Evolutionary conservation across 129 eudicot species (phyloP).

Genomic region (Silybum marianum): DNA sequence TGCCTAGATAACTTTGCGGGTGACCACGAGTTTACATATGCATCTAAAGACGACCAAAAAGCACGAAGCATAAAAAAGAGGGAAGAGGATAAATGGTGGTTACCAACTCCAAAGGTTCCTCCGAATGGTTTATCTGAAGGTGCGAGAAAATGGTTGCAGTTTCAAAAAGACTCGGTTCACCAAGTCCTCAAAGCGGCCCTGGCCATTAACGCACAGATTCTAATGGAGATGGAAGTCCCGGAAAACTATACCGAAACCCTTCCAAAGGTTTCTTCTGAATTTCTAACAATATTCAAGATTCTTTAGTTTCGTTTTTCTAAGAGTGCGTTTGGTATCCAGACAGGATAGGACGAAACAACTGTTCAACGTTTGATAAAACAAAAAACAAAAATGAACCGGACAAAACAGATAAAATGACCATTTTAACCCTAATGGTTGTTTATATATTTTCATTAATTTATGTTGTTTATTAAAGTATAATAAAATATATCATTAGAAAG

Average conservation of each 20-base stretch:
- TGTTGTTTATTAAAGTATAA: too few relatives aligned
- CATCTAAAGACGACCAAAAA: conserved; percentile 61
- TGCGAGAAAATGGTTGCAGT: conserved; percentile 77
- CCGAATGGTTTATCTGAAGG: conserved; percentile 73
- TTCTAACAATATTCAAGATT: not conserved
- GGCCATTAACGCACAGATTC: conserved; percentile 91
- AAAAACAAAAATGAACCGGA: too few relatives aligned
- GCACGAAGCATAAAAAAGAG: conserved; percentile 49
- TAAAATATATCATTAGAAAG: too few relatives aligned
- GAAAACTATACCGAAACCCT: conserved; percentile 87
- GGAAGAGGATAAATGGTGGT: conserved; percentile 97
- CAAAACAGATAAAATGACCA: too few relatives aligned
- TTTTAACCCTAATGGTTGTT: not conserved
- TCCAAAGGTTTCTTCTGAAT: conserved; percentile 78
- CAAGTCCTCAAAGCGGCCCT: conserved; percentile 96
- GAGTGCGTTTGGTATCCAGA: not conserved
- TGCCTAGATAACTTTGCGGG: conserved; percentile 83
- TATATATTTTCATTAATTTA: too few relatives aligned
- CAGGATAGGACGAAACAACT: not conserved
- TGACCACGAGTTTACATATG: conserved; percentile 76
- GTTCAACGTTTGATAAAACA: not conserved
- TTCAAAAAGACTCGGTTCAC: conserved; percentile 85
- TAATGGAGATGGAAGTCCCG: conserved; percentile 88
- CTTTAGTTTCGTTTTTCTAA: not conserved
- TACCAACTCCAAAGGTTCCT: conserved; percentile 93